Evolutionary conservation across 1,139 yeast species (phyloP).

Genomic region (Pichia sp.): DNA sequence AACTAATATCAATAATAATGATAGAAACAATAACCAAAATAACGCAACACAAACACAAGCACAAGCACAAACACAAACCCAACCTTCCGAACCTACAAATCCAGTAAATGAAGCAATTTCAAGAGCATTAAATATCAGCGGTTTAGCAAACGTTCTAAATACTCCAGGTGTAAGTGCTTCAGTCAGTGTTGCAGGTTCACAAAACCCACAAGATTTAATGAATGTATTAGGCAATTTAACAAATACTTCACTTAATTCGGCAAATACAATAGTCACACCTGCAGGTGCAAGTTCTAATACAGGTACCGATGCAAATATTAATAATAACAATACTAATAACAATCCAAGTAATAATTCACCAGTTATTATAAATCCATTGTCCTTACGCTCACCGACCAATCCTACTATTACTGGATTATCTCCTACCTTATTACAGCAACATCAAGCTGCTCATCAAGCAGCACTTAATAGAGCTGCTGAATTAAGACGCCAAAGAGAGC

Average conservation of each 20-base stretch:
- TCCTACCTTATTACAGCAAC: slow-evolving; percentile 2
- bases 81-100: background rate
- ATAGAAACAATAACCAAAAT: too few species aligned
- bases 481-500: slow-evolving; percentile 8
- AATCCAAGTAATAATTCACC: background rate
- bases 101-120: background rate
- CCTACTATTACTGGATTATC: background rate
- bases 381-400: slow-evolving; percentile 1
- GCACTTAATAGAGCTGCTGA: slow-evolving; percentile 10
- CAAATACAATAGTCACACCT: background rate
- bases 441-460: slow-evolving; percentile 1
- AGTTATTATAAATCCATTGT: slow-evolving; percentile 1
- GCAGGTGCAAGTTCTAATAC: background rate
- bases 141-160: background rate
- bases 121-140: slow-evolving; percentile 1
- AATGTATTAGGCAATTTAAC: slow-evolving; percentile 6
- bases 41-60: too few species aligned
- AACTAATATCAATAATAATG: background rate
- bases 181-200: slow-evolving; percentile 11
- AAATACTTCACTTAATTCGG: background rate
- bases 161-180: slow-evolving; percentile 14
- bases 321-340: background rate
- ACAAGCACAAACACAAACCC: background rate
- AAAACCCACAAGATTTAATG: slow-evolving; percentile 7
- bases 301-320: background rate